A percentile compares a stretch with the other conserved stretches of the same genome.
These are phyloP conservation scores for Kodamaea sagamina DNA, from an alignment of 805 yeast species.

Conservation along the genomic window DNA sequence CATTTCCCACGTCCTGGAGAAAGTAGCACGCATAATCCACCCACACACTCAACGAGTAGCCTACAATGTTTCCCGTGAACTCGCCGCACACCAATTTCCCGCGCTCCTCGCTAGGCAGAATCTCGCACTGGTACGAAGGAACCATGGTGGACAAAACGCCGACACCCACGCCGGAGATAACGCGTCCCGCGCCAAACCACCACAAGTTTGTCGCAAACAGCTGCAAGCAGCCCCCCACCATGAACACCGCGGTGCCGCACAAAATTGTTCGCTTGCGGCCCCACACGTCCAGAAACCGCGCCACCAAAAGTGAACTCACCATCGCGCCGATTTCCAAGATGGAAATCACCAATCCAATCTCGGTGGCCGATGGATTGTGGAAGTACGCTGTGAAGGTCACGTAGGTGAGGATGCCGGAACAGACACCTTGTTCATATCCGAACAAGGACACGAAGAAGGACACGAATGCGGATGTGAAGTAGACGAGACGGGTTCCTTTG, in stretches of 20 bases:
- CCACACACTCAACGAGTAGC: constrained; percentile 85
- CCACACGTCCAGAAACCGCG: constrained; percentile 71
- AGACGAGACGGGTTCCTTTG: constrained; percentile 43
- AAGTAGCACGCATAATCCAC: constrained; percentile 76
- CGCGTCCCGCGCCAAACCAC: constrained; percentile 70
- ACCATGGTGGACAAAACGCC: constrained; percentile 83
- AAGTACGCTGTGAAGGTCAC: constrained; percentile 69
- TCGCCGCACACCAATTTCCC: constrained; percentile 86
- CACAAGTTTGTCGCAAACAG: constrained; percentile 56
- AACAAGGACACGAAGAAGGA: constrained; percentile 44
- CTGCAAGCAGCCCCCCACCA: constrained; percentile 77
- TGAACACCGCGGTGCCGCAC: constrained; percentile 75
- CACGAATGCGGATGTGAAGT: constrained; percentile 47
- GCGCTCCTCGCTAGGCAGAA: constrained; percentile 82
- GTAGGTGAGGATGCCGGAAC: constrained; percentile 82
- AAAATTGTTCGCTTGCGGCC: constrained; percentile 82
- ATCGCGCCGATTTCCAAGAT: constrained; percentile 88
- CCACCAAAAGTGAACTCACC: constrained; percentile 74
- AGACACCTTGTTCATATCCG: constrained; percentile 70
- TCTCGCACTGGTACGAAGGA: constrained; percentile 86
- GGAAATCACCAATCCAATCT: constrained; percentile 85
- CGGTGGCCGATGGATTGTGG: constrained; percentile 68
- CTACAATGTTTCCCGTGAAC: constrained; percentile 82
- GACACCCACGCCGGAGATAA: constrained; percentile 82
- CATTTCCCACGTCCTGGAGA: constrained; percentile 52